These are phyloP conservation scores for Lumnitzera littorea DNA, from an alignment of 345 rosid species.

Conservation along the genomic window DNA sequence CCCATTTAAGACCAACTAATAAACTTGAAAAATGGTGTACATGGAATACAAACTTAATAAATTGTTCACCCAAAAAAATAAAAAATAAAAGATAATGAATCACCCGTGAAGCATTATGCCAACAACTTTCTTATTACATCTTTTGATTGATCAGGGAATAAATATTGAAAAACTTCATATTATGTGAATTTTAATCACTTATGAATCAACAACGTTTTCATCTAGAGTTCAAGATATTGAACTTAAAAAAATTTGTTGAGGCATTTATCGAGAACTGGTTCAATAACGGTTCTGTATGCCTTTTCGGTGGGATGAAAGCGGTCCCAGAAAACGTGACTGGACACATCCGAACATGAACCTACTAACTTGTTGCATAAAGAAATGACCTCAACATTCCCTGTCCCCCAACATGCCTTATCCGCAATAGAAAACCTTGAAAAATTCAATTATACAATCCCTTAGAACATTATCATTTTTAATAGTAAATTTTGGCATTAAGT, in stretches of 20 bases:
- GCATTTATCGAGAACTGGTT: conserved; percentile 12
- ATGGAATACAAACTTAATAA: no score
- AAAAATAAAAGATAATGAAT: no score
- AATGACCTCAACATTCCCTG: conserved; percentile 34
- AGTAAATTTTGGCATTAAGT: not conserved
- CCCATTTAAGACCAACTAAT: no score
- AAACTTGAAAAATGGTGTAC: no score
- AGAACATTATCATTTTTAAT: not conserved
- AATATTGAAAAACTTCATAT: no score
- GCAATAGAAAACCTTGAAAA: conserved; percentile 27
- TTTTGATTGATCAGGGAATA: no score
- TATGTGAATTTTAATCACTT: no score
- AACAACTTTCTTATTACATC: no score
- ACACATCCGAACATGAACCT: conserved; percentile 28
- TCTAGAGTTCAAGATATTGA: no score
- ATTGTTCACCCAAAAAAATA: no score
- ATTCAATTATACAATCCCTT: not conserved
- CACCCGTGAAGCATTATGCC: no score
- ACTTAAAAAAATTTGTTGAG: conserved; percentile 20
- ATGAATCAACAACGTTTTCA: no score
- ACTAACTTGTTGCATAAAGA: conserved; percentile 30
- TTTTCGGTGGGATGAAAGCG: conserved; percentile 69
- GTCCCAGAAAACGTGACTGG: conserved; percentile 56
- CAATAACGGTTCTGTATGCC: conserved; percentile 31
- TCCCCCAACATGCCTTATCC: conserved; percentile 52